These are phyloP conservation scores for Colletotrichum magnum DNA, from an alignment of 2,329 filamentous ascomycete species.

Conservation along the genomic window DNA sequence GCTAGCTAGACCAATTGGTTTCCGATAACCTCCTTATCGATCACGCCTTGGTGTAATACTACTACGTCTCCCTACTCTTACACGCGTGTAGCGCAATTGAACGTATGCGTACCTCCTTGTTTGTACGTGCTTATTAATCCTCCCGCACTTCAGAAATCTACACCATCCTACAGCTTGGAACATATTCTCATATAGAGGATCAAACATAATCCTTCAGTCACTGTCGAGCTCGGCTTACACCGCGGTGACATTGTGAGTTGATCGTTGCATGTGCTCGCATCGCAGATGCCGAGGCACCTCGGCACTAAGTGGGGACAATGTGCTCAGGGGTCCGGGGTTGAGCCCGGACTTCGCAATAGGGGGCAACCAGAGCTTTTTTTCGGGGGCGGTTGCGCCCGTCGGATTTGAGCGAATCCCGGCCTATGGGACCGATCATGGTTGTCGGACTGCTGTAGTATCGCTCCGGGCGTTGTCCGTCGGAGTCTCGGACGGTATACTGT, in stretches of 20 bases:
- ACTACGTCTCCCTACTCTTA: too few relatives aligned
- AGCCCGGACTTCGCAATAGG: neutral
- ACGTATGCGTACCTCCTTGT: too few relatives aligned
- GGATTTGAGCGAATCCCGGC: slow-evolving; percentile 7
- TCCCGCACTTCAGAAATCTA: too few relatives aligned
- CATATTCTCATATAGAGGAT: too few relatives aligned
- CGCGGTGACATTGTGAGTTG: neutral
- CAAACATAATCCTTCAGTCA: too few relatives aligned
- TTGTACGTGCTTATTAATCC: too few relatives aligned
- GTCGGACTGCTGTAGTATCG: neutral
- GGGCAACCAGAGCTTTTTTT: neutral
- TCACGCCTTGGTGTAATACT: too few relatives aligned
- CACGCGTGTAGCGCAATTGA: too few relatives aligned
- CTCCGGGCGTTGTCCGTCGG: neutral
- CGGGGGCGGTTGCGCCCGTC: neutral
- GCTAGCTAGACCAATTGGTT: too few relatives aligned
- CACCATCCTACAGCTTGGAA: too few relatives aligned
- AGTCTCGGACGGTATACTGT: neutral
- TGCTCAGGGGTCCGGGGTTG: slow-evolving; percentile 11
- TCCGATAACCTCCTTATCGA: too few relatives aligned
- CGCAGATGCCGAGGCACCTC: slow-evolving; percentile 28
- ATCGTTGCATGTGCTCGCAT: neutral
- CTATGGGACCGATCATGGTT: neutral
- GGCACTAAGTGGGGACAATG: slow-evolving; percentile 14
- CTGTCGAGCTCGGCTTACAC: too few relatives aligned